Evolutionary conservation across 2,329 filamentous ascomycete genomes (phyloP), one percentile per base, ranked within the genome.

Genomic region (Metarhizium brunneum): DNA sequence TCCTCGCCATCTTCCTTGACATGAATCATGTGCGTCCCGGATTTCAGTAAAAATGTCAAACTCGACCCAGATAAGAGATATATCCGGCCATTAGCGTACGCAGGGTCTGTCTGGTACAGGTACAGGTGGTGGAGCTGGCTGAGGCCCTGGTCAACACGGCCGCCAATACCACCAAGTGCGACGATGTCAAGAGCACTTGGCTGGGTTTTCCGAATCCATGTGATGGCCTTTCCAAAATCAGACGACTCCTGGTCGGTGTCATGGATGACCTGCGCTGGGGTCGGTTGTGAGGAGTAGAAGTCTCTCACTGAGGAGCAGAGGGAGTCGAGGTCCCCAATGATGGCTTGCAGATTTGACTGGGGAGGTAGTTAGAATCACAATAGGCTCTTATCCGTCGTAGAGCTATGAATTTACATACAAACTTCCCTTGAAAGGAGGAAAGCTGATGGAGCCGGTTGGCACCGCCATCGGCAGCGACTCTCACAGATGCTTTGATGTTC

Each of bases 261-360:
- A 62, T 84, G 75, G 60, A 90, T 78, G 54, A 97, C 76, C 13
- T 76, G 66, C 2, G 90, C 76, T 69, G 67, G 69, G 20, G 54
- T 66, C 16, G 66, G 69, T 53, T 79, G 76, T 25, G 76, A 72
- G 38, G 79, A 75, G 71, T 92, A 95, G 70, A 87, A 86, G n/a
- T 77, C 64, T 53, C 78, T 77, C 11, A 88, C 80, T 13, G 81
- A 71, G 10, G 82, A 75, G 2, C 73, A 73, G 18, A 97, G 75
- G 4, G 92, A 96, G 73, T 99, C 94, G 10, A 99, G 79, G 68
- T 99, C 94, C 50, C 94, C 94, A 62, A 95, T 84, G 58, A 99
- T 91, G 54, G 81, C 76, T 65, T 88, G 76, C 1, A 90, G 82
- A 56, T 83, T 75, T 65, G 83, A 71, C 78, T 82, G 14, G 18